Evolutionary conservation across 192 early-diverging fungal genomes (phyloP), one percentile per base, ranked within the genome.

Genomic region (Thoreauomyces humboldtii): DNA sequence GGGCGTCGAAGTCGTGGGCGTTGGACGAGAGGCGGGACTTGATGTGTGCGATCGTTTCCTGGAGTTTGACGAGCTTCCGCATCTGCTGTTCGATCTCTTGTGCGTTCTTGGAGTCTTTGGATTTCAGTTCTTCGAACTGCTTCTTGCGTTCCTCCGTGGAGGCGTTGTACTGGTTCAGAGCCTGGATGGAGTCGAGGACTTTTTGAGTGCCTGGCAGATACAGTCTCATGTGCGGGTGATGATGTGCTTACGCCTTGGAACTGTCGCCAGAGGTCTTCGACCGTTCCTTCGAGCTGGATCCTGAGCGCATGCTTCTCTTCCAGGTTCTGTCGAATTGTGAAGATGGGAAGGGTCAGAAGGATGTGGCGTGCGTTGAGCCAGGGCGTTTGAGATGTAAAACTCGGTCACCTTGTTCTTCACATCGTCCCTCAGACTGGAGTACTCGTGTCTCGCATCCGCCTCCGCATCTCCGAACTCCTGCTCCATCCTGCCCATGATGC

Each of bases 261-360:
- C 53, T 83, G 79, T 37, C 74, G 54, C 84, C 80, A 82, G 5
- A 86, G 64, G 35, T 86, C 84, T 63, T 86, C 84, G 6, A 86
- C 78, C 1, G 75, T 80, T 17, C 81, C 78, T 66, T 86, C 84
- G 12, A 86, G 53, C 71, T 83, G 81, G 36, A 86, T 86, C 28
- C 84, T 51, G 37, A 83, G 61, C 6, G 82, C 80, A 69, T 86
- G 84, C 53, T 83, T 83, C 59, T 86, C 84, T 66, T 86, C 84
- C 17, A 86, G 60, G 51, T 86, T 83, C 75, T 82, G 44, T 3
- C 25, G 9, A 27, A 31, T 31, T 52, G 6, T 2, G 2, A 3
- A 27, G 17, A 29, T 52, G 25, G 32, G 50, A n/a, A n/a, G n/a
- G n/a, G n/a, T n/a, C n/a, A n/a, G n/a, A n/a, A n/a, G n/a, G n/a